Conservation (phyloP, 805 yeast genomes). For the Cyberlindnera euphorbiiphila region DNA sequence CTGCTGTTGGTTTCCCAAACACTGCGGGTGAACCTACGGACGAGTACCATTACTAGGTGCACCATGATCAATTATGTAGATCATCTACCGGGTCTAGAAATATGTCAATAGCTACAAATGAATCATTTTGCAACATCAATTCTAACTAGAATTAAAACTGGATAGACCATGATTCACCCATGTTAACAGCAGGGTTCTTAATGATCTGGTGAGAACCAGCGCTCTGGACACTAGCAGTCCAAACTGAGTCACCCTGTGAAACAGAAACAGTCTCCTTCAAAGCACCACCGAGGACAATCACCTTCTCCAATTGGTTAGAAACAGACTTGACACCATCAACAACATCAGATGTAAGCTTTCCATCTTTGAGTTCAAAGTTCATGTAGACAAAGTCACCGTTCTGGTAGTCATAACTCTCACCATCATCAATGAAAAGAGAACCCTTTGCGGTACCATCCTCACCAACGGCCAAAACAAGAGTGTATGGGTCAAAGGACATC, state of each 20-base stretch:
- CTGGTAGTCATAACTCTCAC: conserved; percentile 59
- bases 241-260: conserved; percentile 34
- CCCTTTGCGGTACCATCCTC: conserved; percentile 50
- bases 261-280: conserved; percentile 25
- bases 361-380: conserved; percentile 36
- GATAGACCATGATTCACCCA: conserved; percentile 48
- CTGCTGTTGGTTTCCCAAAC: conserved; percentile 63
- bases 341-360: conserved; percentile 30
- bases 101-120: no score
- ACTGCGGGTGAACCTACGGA: conserved; percentile 53
- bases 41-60: conserved; percentile 55
- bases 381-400: conserved; percentile 47
- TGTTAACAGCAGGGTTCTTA: conserved; percentile 46
- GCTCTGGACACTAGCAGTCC: conserved; percentile 33
- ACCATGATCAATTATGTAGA: background rate
- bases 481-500: conserved; percentile 78
- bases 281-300: conserved; percentile 44
- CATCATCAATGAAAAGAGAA: conserved; percentile 77
- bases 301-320: conserved; percentile 46
- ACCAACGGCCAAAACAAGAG: conserved; percentile 60
- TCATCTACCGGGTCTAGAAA: no score
- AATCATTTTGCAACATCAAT: no score
- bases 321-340: conserved; percentile 25
- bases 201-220: conserved; percentile 31
- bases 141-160: conserved; percentile 23